Conservation (phyloP, 106 monocot species). For the Platanthera guangdongensis region DNA sequence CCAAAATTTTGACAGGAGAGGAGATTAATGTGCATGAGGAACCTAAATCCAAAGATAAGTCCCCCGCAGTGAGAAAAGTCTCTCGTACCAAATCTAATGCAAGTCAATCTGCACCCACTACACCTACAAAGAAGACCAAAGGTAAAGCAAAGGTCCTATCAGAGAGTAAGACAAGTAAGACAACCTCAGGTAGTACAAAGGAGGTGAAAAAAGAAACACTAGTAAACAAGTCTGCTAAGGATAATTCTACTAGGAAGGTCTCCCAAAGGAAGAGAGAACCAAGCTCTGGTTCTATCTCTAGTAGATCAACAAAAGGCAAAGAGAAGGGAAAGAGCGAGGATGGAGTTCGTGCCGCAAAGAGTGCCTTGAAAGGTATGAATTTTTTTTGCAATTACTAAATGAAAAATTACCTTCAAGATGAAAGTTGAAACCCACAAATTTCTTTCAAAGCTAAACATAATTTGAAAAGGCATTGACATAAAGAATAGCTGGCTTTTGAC, state of each 20-base stretch:
- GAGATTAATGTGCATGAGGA: slow-evolving; percentile 7
- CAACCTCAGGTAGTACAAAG: background rate
- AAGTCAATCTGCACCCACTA: background rate
- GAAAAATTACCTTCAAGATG: slow-evolving; percentile 20
- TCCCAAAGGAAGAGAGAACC: slow-evolving; percentile 19
- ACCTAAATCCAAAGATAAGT: slow-evolving; percentile 21
- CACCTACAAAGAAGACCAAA: background rate
- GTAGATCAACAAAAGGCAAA: slow-evolving; percentile 22
- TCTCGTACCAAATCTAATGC: slow-evolving; percentile 8
- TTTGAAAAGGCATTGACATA: background rate
- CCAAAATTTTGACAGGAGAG: slow-evolving; percentile 15
- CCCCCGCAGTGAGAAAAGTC: background rate
- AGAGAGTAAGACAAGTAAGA: slow-evolving; percentile 15
- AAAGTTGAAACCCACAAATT: background rate
- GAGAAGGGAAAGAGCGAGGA: slow-evolving; percentile 26
- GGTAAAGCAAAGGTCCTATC: slow-evolving; percentile 8
- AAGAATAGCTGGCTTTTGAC: background rate
- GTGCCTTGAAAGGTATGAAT: slow-evolving; percentile 7
- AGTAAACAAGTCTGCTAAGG: slow-evolving; percentile 12
- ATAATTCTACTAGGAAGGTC: background rate
- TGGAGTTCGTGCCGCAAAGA: slow-evolving; percentile 9
- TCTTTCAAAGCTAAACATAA: background rate
- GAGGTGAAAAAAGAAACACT: background rate
- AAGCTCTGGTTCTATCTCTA: background rate
- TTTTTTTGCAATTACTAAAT: slow-evolving; percentile 2